Evolutionary conservation across 2,329 filamentous ascomycete genomes (phyloP).

Genomic region (Dactylonectria estremocensis): DNA sequence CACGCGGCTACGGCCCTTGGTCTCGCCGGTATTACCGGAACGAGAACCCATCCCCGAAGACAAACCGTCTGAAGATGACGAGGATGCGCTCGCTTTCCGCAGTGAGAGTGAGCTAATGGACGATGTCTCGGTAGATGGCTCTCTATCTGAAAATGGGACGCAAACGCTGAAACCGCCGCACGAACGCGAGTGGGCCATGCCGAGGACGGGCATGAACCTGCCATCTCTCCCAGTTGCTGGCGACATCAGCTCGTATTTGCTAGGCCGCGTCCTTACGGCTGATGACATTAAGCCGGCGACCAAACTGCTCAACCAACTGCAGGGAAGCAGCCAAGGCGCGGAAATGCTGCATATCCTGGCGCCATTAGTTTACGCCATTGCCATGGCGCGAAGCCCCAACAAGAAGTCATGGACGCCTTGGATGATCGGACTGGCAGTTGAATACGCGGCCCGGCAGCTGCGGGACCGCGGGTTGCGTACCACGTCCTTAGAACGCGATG

Average conservation of each 20-base stretch:
- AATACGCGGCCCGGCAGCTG: conserved; percentile 91
- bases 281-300: conserved; percentile 97
- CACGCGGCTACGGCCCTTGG: conserved; percentile 85
- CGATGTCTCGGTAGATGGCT: conserved; percentile 55
- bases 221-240: conserved; percentile 85
- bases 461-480: conserved; percentile 82
- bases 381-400: conserved; percentile 80
- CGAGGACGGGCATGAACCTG: conserved; percentile 89
- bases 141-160: conserved; percentile 36
- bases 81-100: conserved; percentile 56
- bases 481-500: conserved; percentile 90
- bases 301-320: conserved; percentile 86
- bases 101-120: conserved; percentile 62
- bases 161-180: conserved; percentile 54
- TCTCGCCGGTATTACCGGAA: conserved; percentile 89
- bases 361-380: conserved; percentile 88
- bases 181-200: conserved; percentile 86
- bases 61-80: conserved; percentile 64
- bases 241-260: conserved; percentile 89
- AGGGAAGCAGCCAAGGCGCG: conserved; percentile 81
- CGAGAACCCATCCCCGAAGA: conserved; percentile 81
- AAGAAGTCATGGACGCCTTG: conserved; percentile 92
- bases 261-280: conserved; percentile 91
- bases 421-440: conserved; percentile 87
- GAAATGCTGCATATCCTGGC: conserved; percentile 94